These are phyloP conservation scores for Strigomonas culicis DNA, from an alignment of 208 protist species.

Conservation along the genomic window DNA sequence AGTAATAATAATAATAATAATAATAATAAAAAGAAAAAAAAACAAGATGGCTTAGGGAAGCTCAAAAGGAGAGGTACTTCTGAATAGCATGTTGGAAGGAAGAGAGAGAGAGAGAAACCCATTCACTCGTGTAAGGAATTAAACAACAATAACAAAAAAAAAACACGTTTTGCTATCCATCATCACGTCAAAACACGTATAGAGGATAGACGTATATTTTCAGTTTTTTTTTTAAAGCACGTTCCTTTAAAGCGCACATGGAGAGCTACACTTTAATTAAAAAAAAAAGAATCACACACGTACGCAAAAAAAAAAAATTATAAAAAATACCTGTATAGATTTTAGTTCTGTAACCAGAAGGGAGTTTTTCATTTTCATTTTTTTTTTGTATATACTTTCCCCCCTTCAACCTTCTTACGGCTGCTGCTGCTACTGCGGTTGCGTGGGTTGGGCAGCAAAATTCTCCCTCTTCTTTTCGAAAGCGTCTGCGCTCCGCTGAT, in stretches of 20 bases:
- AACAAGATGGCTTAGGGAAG: background rate
- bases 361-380: slow-evolving; percentile 4
- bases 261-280: background rate
- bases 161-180: background rate
- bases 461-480: slow-evolving; percentile 49
- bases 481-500: slow-evolving; percentile 30
- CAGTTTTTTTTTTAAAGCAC: background rate
- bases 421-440: too few relatives aligned
- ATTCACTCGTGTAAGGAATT: background rate
- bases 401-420: too few relatives aligned
- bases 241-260: too few relatives aligned
- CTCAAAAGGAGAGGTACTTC: background rate
- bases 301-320: background rate
- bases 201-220: background rate
- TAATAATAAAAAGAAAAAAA: slow-evolving; percentile 4
- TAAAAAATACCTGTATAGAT: background rate
- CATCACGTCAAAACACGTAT: background rate
- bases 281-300: background rate
- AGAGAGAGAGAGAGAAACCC: background rate
- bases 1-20: slow-evolving; percentile 3
- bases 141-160: slow-evolving; percentile 4
- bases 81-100: background rate
- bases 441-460: too few relatives aligned
- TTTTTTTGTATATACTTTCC: background rate
- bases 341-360: background rate